Base-by-base conservation (phyloP, 176 grass and related monocot species). In the Oryza glaberrima region DNA sequence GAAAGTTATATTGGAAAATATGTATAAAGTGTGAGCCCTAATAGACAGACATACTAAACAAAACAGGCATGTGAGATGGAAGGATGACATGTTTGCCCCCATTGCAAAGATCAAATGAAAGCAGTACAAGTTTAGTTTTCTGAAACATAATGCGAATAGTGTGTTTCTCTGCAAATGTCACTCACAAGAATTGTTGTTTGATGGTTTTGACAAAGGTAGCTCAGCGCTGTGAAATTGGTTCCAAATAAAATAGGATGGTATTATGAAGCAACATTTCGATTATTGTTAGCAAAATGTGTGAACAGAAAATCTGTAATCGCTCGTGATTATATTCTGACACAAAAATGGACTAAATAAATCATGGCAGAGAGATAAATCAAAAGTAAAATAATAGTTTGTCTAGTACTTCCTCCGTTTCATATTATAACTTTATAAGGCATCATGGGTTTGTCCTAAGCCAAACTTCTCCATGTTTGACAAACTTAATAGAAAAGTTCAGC, bases 341-440 rank as follows among this genome's bases (percentile, higher is more conserved):
- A 40, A 52, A 52, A 82, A 47, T 19, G 25, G 15, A 10, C 7
- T 63, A 71, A 71, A 4, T 32, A 30, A 44, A 64, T 43, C 44
- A 49, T 36, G 71, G 23, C 1, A 0, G 67, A 48, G 73, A 48
- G 11, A 85, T 70, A 70, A 81, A 82, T 14, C 26, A 78, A 82
- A 67, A 51, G 71, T 41, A 45, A 58, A 13, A 3, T 45, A 5
- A 41, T 20, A 58, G 17, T 58, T 45, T 3, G 49, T 20, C 52
- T 58, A n/a, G 54, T 44, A 44, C 43, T 44, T 11, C 43, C 9
- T 44, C 43, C 9, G 9, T 44, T 44, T 44, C 43, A 44, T 44
- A 10, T 44, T 44, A 44, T 10, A 44, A 44, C 30, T 32, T 32
- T 32, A 32, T 32, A 32, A 36, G 43, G 9, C 43, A 2, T 44